Evolutionary conservation across 129 eudicot species (phyloP).

Genomic region (Flaveria brownii): DNA sequence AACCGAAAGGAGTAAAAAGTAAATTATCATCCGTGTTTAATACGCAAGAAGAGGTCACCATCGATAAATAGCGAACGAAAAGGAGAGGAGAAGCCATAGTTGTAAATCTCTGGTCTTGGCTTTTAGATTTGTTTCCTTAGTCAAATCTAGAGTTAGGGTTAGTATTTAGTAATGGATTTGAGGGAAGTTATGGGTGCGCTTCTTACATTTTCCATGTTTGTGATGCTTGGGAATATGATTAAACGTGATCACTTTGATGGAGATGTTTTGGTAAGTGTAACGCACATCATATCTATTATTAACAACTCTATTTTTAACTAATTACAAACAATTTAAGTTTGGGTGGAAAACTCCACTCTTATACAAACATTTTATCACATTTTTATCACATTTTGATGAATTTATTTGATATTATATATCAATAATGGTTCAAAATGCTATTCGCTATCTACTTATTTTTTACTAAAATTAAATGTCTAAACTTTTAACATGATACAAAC

Average conservation of each 20-base stretch:
- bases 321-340: background rate
- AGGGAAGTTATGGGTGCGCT: slow-evolving; percentile 58
- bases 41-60: slow-evolving; percentile 15
- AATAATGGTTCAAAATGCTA: background rate
- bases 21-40: slow-evolving; percentile 28
- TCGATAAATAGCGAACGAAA: slow-evolving; percentile 9
- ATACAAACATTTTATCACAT: background rate
- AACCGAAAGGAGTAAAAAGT: slow-evolving; percentile 16
- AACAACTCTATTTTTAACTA: background rate
- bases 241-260: slow-evolving; percentile 57
- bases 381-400: background rate
- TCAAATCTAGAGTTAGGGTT: slow-evolving; percentile 7
- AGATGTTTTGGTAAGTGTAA: slow-evolving; percentile 32
- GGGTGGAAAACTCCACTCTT: background rate
- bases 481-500: too few relatives aligned
- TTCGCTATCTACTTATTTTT: background rate
- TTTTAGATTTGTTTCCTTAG: slow-evolving; percentile 29
- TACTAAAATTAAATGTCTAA: too few relatives aligned
- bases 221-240: slow-evolving; percentile 67
- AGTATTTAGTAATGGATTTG: slow-evolving; percentile 34
- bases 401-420: background rate
- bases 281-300: slow-evolving; percentile 13
- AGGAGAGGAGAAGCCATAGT: slow-evolving; percentile 6
- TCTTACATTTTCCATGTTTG: slow-evolving; percentile 62
- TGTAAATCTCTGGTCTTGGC: slow-evolving; percentile 16